A percentile compares a stretch with the other conserved stretches of the same genome.
These are phyloP conservation scores for Juncus inflexus DNA, from an alignment of 176 grass and related monocot genomes.

Conservation along the genomic window DNA sequence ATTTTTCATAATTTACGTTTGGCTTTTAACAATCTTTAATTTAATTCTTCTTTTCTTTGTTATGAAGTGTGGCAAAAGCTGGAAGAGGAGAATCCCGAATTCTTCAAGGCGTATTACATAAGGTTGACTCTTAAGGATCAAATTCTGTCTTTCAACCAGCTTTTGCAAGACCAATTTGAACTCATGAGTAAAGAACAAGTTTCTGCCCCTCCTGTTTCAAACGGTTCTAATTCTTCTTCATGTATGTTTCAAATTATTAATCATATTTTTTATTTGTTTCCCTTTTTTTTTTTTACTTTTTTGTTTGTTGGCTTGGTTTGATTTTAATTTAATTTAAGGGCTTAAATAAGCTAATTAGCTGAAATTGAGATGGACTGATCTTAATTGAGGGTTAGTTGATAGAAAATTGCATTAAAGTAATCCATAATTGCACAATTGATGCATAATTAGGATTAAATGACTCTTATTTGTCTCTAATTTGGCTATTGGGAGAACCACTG, in stretches of 20 bases:
- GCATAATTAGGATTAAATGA: background rate
- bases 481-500: background rate
- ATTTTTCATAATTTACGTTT: too few relatives aligned
- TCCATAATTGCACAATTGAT: background rate
- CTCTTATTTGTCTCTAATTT: constrained; percentile 4
- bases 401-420: background rate
- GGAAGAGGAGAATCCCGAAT: constrained; percentile 91
- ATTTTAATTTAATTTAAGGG: background rate
- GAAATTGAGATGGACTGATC: constrained; percentile 12
- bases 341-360: background rate
- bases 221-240: constrained; percentile 58
- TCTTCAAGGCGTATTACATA: constrained; percentile 95
- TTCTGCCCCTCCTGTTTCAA: constrained; percentile 48
- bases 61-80: constrained; percentile 96
- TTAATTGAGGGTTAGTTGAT: background rate
- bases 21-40: background rate
- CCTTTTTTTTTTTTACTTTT: too few relatives aligned
- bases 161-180: constrained; percentile 60
- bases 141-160: constrained; percentile 76
- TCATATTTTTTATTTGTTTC: too few relatives aligned
- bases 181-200: constrained; percentile 77
- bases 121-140: constrained; percentile 96
- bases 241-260: constrained; percentile 37
- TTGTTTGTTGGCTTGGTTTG: background rate
- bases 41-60: constrained; percentile 24